These are phyloP conservation scores for Penicillium argentinense DNA, from an alignment of 495 filamentous ascomycete species.

Conservation along the genomic window DNA sequence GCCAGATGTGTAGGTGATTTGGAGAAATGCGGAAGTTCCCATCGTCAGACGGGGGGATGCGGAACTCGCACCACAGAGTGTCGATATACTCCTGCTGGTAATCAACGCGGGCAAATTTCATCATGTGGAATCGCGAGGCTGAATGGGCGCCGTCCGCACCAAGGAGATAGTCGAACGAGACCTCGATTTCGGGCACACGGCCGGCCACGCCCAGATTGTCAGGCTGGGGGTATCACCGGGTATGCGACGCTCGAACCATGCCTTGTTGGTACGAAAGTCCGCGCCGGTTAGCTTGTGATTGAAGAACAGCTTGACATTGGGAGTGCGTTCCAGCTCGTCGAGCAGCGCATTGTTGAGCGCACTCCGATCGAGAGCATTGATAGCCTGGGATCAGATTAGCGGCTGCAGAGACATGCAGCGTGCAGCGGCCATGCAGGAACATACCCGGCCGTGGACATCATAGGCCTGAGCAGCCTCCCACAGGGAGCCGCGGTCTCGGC, in stretches of 20 bases:
- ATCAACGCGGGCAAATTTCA: slow-evolving; percentile 86
- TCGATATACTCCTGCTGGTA: slow-evolving; percentile 97
- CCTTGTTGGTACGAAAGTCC: slow-evolving; percentile 72
- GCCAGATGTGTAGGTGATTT: slow-evolving; percentile 98
- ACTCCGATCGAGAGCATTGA: slow-evolving; percentile 70
- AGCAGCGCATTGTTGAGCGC: slow-evolving; percentile 82
- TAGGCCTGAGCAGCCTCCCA: slow-evolving; percentile 83
- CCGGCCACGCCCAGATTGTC: slow-evolving; percentile 30
- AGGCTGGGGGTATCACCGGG: slow-evolving; percentile 33
- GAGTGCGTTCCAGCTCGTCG: slow-evolving; percentile 76
- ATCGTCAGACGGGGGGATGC: slow-evolving; percentile 60
- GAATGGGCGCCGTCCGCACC: slow-evolving; percentile 98
- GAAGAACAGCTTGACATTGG: slow-evolving; percentile 89
- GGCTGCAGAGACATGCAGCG: slow-evolving; percentile 3
- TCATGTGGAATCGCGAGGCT: slow-evolving; percentile 82
- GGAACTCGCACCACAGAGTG: slow-evolving; percentile 96
- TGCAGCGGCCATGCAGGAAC: not conserved
- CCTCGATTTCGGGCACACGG: slow-evolving; percentile 60
- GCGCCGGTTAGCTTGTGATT: slow-evolving; percentile 87
- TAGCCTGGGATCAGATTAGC: slow-evolving; percentile 36
- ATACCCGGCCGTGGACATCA: slow-evolving; percentile 83
- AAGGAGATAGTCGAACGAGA: slow-evolving; percentile 86
- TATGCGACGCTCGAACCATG: slow-evolving; percentile 75
- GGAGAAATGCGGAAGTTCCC: slow-evolving; percentile 75
- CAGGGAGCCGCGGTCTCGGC: slow-evolving; percentile 61